Evolutionary conservation across 129 eudicot genomes (phyloP), one percentile per base, ranked within the genome.

Genomic region (Solidago caesia): DNA sequence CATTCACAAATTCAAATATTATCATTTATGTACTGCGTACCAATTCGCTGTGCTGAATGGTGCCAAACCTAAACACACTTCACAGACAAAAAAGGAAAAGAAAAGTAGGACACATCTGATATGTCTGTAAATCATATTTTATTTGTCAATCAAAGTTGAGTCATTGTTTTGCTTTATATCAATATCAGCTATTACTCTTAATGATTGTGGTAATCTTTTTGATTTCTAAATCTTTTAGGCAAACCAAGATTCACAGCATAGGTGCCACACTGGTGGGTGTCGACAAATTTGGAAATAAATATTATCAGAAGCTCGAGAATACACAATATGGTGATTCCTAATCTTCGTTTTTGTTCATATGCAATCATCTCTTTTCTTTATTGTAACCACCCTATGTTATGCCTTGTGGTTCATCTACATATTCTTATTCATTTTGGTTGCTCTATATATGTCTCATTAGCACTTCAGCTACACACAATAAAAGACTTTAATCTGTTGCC

Each of bases 251-350:
- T 57, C 98, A 94, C 81, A 94, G 88, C 68, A 83, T 94, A 14
- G 98, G 98, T 2, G 98, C 96, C 46, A 90, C 92, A 3, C 72
- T 94, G 68, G 88, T 84, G 14, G 98, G 98, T 25, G 92, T 94
- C 8, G 98, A 94, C 79, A 91, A 94, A 73, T 76, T 94, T 80
- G 98, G 98, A 48, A 94, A 94, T 55, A 94, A 90, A 79, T 94
- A 94, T 84, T 94, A 84, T 73, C 85, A 94, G 82, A 94, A 86
- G 67, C 90, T 90, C 76, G 89, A 84, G 55, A 85, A 85, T 26
- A 84, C 87, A 9, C 98, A 94, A 85, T 86, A 83, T 64, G 97
- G 97, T 90, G 16, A 73, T 87, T 83, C 58, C 25, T 77, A 87
- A 79, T 64, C 74, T 66, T 44, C 55, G 27, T 44, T 58, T 56